These are phyloP conservation scores for Colletotrichum musae DNA, from an alignment of 2,329 filamentous ascomycete genomes.

Conservation along the genomic window DNA sequence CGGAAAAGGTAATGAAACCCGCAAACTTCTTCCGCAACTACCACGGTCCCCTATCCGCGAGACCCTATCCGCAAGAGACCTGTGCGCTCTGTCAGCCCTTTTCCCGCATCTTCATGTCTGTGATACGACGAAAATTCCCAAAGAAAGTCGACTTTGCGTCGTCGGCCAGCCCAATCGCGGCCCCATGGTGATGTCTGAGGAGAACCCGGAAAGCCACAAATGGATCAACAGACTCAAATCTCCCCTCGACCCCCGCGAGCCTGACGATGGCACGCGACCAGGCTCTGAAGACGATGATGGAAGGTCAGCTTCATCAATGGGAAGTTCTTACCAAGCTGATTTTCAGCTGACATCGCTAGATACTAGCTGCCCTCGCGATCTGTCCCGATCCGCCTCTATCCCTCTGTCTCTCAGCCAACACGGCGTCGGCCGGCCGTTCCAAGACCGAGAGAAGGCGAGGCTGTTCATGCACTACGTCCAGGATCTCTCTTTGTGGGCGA, in stretches of 20 bases:
- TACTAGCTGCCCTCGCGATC: not conserved
- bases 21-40: conserved; percentile 1
- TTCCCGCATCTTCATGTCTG: not conserved
- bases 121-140: not conserved
- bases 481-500: conserved; percentile 25
- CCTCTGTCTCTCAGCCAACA: conserved; percentile 10
- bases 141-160: not conserved
- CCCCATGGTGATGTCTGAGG: conserved; percentile 18
- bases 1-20: conserved; percentile 14
- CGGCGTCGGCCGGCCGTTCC: conserved; percentile 24
- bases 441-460: conserved; percentile 21
- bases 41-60: not conserved
- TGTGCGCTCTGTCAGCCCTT: not conserved
- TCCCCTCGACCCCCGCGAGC: conserved; percentile 10
- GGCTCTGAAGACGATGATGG: not conserved
- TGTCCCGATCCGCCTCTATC: not conserved
- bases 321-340: not conserved
- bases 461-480: conserved; percentile 34
- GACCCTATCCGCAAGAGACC: too few species aligned
- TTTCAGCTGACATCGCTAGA: not conserved
- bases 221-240: conserved; percentile 25
- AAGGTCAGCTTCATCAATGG: not conserved
- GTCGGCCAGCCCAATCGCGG: not conserved
- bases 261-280: not conserved
- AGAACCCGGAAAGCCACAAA: not conserved